These are phyloP conservation scores for Quillaja saponaria DNA, from an alignment of 306 rosid genomes.

Conservation along the genomic window DNA sequence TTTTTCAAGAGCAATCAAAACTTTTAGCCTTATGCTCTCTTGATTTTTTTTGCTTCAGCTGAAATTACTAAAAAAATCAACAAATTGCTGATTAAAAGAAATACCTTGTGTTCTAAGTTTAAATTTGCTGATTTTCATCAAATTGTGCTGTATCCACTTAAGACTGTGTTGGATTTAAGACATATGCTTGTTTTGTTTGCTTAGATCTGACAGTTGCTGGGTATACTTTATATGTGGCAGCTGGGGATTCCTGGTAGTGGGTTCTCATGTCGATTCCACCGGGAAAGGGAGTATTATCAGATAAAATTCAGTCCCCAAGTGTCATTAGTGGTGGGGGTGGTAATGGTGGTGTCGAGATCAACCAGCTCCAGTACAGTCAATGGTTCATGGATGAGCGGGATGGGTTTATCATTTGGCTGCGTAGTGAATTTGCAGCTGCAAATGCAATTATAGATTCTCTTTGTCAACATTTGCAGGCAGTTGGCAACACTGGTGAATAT, in stretches of 20 bases:
- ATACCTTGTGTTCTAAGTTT: constrained; percentile 36
- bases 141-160: constrained; percentile 36
- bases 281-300: constrained; percentile 70
- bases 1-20: too few relatives aligned
- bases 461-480: constrained; percentile 72
- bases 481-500: constrained; percentile 82
- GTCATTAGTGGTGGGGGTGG: constrained; percentile 46
- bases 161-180: constrained; percentile 28
- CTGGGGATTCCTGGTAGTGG: constrained; percentile 37
- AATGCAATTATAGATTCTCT: constrained; percentile 90
- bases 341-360: constrained; percentile 54
- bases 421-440: constrained; percentile 94
- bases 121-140: constrained; percentile 33
- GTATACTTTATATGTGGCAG: constrained; percentile 53
- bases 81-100: too few relatives aligned
- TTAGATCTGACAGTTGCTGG: constrained; percentile 44
- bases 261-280: constrained; percentile 95
- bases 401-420: constrained; percentile 86
- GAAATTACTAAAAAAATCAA: too few relatives aligned
- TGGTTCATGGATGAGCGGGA: constrained; percentile 96
- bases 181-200: constrained; percentile 18
- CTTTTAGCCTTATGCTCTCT: too few relatives aligned
- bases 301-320: constrained; percentile 75
- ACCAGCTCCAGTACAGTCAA: constrained; percentile 58
- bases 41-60: too few relatives aligned